A percentile compares a stretch with the other conserved stretches of the same genome.
These are phyloP conservation scores for Lonicera japonica DNA, from an alignment of 129 eudicot genomes.

Conservation along the genomic window DNA sequence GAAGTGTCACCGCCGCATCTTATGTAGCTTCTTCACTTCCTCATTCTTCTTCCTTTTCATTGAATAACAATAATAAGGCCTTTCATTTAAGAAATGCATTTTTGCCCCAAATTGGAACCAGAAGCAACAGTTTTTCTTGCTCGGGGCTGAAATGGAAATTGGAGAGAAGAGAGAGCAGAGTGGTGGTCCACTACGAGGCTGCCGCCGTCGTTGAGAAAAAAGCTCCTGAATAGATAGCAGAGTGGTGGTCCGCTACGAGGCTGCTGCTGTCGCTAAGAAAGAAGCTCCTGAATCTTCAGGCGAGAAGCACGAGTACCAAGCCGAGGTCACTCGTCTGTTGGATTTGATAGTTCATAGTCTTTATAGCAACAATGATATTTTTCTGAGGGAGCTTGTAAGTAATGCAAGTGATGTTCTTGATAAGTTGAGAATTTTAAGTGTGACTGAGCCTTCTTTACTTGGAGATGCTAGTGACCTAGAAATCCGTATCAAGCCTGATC, in stretches of 20 bases:
- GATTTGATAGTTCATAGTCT: conserved; percentile 96
- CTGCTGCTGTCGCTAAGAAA: no score
- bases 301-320: conserved; percentile 85
- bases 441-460: conserved; percentile 75
- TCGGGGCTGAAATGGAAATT: conserved; percentile 57
- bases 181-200: conserved; percentile 75
- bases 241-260: no score
- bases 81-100: conserved; percentile 35
- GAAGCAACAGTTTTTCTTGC: conserved; percentile 34
- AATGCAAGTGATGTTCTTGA: conserved; percentile 99
- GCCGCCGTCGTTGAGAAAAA: conserved; percentile 85
- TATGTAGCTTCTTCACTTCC: conserved; percentile 56
- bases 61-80: conserved; percentile 24
- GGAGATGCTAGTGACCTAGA: conserved; percentile 85
- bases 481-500: conserved; percentile 86
- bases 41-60: conserved; percentile 25
- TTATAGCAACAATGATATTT: conserved; percentile 96
- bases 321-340: conserved; percentile 92
- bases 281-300: conserved; percentile 60
- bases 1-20: conserved; percentile 57
- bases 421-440: conserved; percentile 89
- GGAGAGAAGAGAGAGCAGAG: conserved; percentile 36
- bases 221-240: no score
- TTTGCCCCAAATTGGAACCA: conserved; percentile 40
- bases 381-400: conserved; percentile 95